Base-by-base conservation (phyloP, 805 yeast genomes). In the Debaryomyces castellii region DNA sequence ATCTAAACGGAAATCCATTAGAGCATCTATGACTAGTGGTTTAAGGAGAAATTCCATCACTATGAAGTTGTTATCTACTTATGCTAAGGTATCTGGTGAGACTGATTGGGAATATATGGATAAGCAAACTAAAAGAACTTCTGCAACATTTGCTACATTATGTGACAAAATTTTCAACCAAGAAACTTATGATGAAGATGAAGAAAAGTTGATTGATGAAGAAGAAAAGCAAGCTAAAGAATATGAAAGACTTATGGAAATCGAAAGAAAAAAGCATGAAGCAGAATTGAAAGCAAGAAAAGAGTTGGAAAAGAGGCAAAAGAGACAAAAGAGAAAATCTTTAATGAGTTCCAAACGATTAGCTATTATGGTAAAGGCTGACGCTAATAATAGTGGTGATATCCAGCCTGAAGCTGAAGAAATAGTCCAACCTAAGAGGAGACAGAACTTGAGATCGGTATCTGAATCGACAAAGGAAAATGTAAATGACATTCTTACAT, bases 81-180 rank as follows among this genome's bases (percentile, higher is more conserved):
- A 86, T 62, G 89, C 92, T 27, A 84, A 82, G 58, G 66, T 86
- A 49, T 76, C 88, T 3, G 75, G 75, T 39, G 85, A 82, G 46
- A 73, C 77, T 35, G 86, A 81, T 49, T 80, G 88, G 82, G 86
- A 82, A 54, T 78, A 78, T 54, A 78, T 85, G 63, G 87, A 84
- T 55, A 81, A 78, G 55, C 88, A 82, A 60, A 83, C 89, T 5
- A 84, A 80, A 64, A 75, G 94, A 63, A 84, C 91, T 1, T 82
- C 88, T 30, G 82, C 88, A 12, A 87, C 86, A 50, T 86, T 86
- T 70, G 94, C 90, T 10, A 78, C 86, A 2, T 69, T 86, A 36
- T 84, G 89, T 70, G 92, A 86, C 66, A 82, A 80, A 63, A 80
- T 86, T 47, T 86, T 86, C 71, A 85, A 80, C 55, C 86, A 84